Evolutionary conservation across 208 protist species (phyloP).

Genomic region (Wallacemonas collosoma): DNA sequence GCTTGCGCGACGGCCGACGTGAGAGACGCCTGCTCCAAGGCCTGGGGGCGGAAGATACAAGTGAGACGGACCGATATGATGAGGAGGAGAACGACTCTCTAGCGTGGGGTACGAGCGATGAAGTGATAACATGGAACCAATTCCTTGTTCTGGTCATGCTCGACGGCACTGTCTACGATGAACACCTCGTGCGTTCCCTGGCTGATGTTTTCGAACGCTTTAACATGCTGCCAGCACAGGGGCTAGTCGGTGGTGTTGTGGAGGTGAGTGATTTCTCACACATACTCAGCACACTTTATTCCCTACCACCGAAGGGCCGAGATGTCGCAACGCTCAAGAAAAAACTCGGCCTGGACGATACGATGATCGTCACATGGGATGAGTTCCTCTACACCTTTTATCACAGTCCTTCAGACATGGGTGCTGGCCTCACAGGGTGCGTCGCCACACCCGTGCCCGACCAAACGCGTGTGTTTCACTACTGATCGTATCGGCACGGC

Average conservation of each 20-base stretch:
- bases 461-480: conserved; percentile 22
- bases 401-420: conserved; percentile 31
- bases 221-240: conserved; percentile 42
- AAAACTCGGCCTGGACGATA: conserved; percentile 43
- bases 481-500: conserved; percentile 18
- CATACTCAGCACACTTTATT: conserved; percentile 50
- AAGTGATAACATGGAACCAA: conserved; percentile 50
- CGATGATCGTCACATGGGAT: conserved; percentile 73
- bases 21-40: conserved; percentile 4
- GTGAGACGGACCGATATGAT: not conserved
- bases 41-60: not conserved
- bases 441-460: conserved; percentile 25
- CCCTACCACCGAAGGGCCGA: conserved; percentile 20
- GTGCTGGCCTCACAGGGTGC: conserved; percentile 14
- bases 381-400: conserved; percentile 81
- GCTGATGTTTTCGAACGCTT: conserved; percentile 64
- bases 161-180: conserved; percentile 52
- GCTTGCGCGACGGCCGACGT: conserved; percentile 17
- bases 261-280: conserved; percentile 44
- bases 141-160: conserved; percentile 67
- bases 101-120: not conserved
- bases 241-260: conserved; percentile 42
- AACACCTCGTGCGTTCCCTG: conserved; percentile 36
- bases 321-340: conserved; percentile 36
- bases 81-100: not conserved